These are phyloP conservation scores for Xylaria telfairii DNA, from an alignment of 495 filamentous ascomycete genomes.

Conservation along the genomic window DNA sequence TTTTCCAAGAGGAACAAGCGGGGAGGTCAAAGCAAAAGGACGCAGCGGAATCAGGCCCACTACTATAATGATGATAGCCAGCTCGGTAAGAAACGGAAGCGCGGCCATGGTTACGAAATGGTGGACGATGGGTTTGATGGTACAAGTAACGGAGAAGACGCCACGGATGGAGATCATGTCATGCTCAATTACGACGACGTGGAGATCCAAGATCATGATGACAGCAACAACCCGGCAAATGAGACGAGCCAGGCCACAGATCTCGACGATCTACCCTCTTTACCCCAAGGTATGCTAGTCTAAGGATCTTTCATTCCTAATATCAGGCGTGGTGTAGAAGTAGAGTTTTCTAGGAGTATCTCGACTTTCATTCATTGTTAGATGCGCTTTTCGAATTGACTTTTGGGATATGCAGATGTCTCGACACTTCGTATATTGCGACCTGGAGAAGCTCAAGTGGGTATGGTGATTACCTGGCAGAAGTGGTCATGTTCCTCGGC, in stretches of 20 bases:
- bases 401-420: conserved; percentile 15
- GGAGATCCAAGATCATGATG: conserved; percentile 34
- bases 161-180: conserved; percentile 37
- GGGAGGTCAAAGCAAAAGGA: conserved; percentile 46
- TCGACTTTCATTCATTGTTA: not conserved
- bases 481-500: conserved; percentile 73
- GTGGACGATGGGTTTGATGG: conserved; percentile 34
- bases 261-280: conserved; percentile 66
- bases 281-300: conserved; percentile 65
- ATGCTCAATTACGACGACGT: conserved; percentile 62
- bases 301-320: not conserved
- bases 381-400: conserved; percentile 9
- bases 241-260: conserved; percentile 43
- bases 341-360: not conserved
- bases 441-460: conserved; percentile 59
- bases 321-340: not conserved
- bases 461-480: conserved; percentile 81
- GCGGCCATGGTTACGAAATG: conserved; percentile 42
- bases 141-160: conserved; percentile 31
- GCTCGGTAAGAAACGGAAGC: conserved; percentile 62
- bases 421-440: conserved; percentile 59
- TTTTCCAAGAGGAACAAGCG: conserved; percentile 42
- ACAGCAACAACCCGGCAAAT: conserved; percentile 37
- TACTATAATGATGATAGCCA: conserved; percentile 51
- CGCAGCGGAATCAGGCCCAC: conserved; percentile 47